Conservation (phyloP, 2,329 filamentous ascomycete genomes). For the Colletotrichum orbiculare region DNA sequence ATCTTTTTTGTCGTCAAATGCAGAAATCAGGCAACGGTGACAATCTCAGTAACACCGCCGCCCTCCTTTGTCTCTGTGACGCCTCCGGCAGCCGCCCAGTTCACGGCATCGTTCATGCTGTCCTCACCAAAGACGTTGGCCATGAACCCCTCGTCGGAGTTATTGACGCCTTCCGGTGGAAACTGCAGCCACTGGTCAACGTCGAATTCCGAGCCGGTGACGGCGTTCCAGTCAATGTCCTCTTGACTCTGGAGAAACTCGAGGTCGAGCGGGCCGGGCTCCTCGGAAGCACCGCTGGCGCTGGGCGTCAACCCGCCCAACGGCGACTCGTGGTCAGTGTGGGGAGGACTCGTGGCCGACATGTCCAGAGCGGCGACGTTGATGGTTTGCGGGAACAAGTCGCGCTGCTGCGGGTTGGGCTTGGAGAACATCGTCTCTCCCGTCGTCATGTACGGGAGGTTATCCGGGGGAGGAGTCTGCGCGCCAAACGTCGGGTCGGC, state of each 20-base stretch:
- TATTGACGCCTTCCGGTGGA: conserved; percentile 59
- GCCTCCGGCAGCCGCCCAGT: conserved; percentile 32
- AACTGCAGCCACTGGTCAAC: conserved; percentile 71
- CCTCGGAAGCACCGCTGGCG: conserved; percentile 57
- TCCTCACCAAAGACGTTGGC: conserved; percentile 45
- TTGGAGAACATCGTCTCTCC: conserved; percentile 51
- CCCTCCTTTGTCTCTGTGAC: conserved; percentile 15
- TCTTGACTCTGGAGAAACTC: conserved; percentile 59
- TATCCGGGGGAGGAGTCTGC: conserved; percentile 67
- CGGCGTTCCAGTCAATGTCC: conserved; percentile 65
- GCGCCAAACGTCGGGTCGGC: conserved; percentile 50
- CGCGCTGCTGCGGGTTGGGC: conserved; percentile 33
- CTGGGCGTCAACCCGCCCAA: conserved; percentile 56
- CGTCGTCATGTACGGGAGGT: conserved; percentile 55
- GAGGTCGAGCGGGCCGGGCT: conserved; percentile 54
- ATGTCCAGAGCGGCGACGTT: conserved; percentile 50
- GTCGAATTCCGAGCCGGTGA: conserved; percentile 64
- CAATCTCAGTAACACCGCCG: conserved; percentile 23
- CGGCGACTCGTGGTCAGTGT: conserved; percentile 55
- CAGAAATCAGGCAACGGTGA: conserved; percentile 14
- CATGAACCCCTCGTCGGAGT: conserved; percentile 51
- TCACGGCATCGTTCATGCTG: conserved; percentile 39
- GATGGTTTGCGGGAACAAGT: conserved; percentile 49
- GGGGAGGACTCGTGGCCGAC: conserved; percentile 55
- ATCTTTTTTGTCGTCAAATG: conserved; percentile 2